Evolutionary conservation across 2,329 filamentous ascomycete species (phyloP), one percentile per base, ranked within the genome.

Genomic region (Hymenoscyphus occultus): DNA sequence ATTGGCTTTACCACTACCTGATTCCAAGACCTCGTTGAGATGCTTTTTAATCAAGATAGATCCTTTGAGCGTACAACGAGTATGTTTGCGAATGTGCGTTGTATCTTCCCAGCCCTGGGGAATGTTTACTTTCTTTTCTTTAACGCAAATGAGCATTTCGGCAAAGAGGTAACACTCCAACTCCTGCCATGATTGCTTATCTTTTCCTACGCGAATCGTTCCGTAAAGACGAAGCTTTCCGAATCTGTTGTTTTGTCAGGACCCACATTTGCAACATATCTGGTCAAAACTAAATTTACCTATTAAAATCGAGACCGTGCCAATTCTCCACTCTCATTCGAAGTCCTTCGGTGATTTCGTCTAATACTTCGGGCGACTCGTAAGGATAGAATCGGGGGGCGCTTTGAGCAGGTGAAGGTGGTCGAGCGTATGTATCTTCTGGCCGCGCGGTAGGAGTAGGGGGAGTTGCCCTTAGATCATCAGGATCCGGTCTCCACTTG

Each of bases 61-160:
- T 19, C 95, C 95, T 79, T 99, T 99, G 54, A 99, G 82, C 0
- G 93, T 96, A 81, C 90, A 97, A 69, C 91, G 87, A 2, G 87
- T 87, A 10, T 85, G 81, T 76, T 90, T 93, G 64, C 84, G 83
- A 28, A 83, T 84, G 0, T 81, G 75, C 4, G 81, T 80, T 19
- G 80, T 80, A 62, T 86, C 86, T 60, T 87, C 89, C 85, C 91
- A 93, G 69, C 91, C 86, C 61, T 86, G 83, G 48, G 84, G 82
- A 67, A 73, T 76, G 58, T 77, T 72, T 48, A 81, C 71, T 80
- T 93, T 97, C 84, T 97, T 98, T 79, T 98, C 95, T 79, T 98
- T 99, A 67, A 99, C 93, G 75, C 95, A 99, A 70, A 99, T 99
- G 72, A 99, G 90, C 95, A 99, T 99, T 80, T 99, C 95, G 4